phyloP scores from a whole-genome alignment of 2,329 filamentous ascomycete genomes.

The Pseudogymnoascus sp. region DNA sequence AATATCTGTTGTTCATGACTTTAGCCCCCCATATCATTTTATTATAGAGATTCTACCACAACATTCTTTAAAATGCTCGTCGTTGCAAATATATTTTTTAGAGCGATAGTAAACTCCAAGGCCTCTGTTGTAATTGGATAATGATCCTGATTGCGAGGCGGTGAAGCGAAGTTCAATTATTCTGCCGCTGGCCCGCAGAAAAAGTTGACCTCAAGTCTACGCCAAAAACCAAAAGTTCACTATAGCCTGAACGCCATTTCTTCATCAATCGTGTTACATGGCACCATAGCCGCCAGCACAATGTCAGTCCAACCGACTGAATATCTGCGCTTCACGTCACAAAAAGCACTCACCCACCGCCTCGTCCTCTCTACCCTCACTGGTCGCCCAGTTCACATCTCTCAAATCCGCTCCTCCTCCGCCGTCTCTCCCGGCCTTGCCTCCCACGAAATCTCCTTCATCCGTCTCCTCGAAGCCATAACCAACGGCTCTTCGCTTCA shows the following conservation, averaged over 20 bases:
- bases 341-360: conserved; percentile 72
- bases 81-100: not conserved
- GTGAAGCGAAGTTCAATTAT: conserved; percentile 2
- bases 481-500: conserved; percentile 94
- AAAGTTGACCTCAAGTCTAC: conserved; percentile 4
- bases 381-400: conserved; percentile 81
- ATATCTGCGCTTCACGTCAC: conserved; percentile 70
- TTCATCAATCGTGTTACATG: conserved; percentile 1
- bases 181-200: conserved; percentile 7
- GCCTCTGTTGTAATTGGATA: conserved; percentile 1
- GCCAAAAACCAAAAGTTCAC: not conserved
- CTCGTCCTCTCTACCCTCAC: conserved; percentile 87
- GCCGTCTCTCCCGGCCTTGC: conserved; percentile 81
- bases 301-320: conserved; percentile 28
- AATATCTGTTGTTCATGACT: too few species aligned
- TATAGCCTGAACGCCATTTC: not conserved
- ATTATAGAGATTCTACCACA: not conserved
- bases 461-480: conserved; percentile 85
- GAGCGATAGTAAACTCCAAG: not conserved
- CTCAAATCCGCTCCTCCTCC: conserved; percentile 82
- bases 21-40: not conserved
- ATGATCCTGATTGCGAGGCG: conserved; percentile 6
- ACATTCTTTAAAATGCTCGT: not conserved
- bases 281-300: conserved; percentile 1
- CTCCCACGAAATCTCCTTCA: conserved; percentile 87